Percentiles rank a stretch among this genome's conserved stretches.
Evolutionary conservation across 306 rosid genomes (phyloP).

Genomic region (Lablab purpureus): DNA sequence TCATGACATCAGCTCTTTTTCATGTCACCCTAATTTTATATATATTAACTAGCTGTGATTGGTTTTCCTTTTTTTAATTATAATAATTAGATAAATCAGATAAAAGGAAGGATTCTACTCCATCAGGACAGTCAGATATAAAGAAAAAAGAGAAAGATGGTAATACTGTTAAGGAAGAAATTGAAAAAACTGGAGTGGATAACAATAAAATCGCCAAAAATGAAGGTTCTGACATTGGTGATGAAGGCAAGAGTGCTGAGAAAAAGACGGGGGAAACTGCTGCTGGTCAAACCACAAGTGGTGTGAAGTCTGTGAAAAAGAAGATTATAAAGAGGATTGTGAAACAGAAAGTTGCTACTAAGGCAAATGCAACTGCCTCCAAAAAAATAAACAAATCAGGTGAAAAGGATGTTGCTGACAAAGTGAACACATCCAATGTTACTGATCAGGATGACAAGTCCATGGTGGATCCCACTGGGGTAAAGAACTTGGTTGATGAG

Average conservation of each 20-base stretch:
- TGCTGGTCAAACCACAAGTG: slow-evolving; percentile 56
- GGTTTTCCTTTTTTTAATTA: slow-evolving; percentile 16
- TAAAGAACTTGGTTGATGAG: slow-evolving; percentile 49
- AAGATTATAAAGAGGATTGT: slow-evolving; percentile 83
- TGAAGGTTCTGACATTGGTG: slow-evolving; percentile 56
- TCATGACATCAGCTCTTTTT: slow-evolving; percentile 7
- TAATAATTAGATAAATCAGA: slow-evolving; percentile 55
- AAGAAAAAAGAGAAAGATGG: slow-evolving; percentile 61
- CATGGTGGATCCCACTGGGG: slow-evolving; percentile 56
- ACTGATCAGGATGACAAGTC: slow-evolving; percentile 53
- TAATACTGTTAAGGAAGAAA: slow-evolving; percentile 58
- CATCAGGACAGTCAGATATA: slow-evolving; percentile 59
- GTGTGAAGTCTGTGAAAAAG: slow-evolving; percentile 76
- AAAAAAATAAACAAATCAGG: slow-evolving; percentile 54
- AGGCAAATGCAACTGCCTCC: slow-evolving; percentile 56
- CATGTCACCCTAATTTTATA: background rate
- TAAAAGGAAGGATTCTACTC: slow-evolving; percentile 62
- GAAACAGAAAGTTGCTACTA: slow-evolving; percentile 73
- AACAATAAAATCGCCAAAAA: slow-evolving; percentile 51
- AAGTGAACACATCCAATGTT: slow-evolving; percentile 52
- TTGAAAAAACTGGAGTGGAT: slow-evolving; percentile 55
- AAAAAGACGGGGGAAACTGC: slow-evolving; percentile 60
- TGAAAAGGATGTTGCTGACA: slow-evolving; percentile 59
- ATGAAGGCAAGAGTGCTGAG: slow-evolving; percentile 55
- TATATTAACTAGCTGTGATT: background rate